Conservation (phyloP, 163 green algal species). For the Smithsoniella earleae region DNA sequence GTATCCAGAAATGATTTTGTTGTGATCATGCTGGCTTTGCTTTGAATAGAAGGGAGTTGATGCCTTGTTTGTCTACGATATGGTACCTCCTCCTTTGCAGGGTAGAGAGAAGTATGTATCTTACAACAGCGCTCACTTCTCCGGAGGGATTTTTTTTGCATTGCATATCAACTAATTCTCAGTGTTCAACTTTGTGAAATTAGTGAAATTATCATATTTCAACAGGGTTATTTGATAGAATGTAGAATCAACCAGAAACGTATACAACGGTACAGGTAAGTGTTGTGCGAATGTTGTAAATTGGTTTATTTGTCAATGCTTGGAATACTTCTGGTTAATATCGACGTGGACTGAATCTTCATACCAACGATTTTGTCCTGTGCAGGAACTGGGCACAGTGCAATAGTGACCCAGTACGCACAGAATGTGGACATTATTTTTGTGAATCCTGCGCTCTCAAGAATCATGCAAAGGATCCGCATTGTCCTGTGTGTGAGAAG, state of each 20-base stretch:
- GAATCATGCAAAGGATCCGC: constrained; percentile 65
- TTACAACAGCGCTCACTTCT: background rate
- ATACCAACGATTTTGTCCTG: background rate
- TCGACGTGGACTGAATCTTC: background rate
- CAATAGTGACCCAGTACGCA: constrained; percentile 79
- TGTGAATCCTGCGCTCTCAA: constrained; percentile 92
- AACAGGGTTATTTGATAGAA: background rate
- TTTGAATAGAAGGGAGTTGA: background rate
- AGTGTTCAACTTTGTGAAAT: background rate
- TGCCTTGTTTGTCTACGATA: background rate
- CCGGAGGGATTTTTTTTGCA: background rate
- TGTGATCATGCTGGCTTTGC: constrained; percentile 7
- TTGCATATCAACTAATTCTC: background rate
- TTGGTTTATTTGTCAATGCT: background rate
- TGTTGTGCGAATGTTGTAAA: background rate
- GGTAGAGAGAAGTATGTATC: background rate
- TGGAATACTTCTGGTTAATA: background rate
- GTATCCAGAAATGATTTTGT: background rate
- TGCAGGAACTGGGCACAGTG: constrained; percentile 58
- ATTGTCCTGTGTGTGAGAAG: constrained; percentile 84
- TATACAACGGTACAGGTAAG: background rate
- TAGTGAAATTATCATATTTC: background rate
- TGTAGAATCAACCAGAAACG: background rate
- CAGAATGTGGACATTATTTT: constrained; percentile 93
- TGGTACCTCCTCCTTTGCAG: background rate